Evolutionary conservation across 495 filamentous ascomycete genomes (phyloP).

Genomic region (Gamarada debralockiae): DNA sequence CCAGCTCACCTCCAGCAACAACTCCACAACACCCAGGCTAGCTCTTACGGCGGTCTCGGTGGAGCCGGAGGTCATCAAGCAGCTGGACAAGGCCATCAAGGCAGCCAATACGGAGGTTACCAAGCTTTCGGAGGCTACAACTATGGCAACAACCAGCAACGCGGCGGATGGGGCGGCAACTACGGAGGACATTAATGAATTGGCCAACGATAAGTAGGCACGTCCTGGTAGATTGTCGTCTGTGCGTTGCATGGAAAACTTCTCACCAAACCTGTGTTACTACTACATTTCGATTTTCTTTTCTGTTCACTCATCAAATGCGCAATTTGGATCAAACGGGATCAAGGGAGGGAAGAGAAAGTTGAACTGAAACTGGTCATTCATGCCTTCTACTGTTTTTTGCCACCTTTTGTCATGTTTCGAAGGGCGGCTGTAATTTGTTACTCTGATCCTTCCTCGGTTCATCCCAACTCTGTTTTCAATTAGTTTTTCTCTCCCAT

Average conservation of each 20-base stretch:
- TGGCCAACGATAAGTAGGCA: slow-evolving; percentile 18
- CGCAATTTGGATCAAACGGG: slow-evolving; percentile 7
- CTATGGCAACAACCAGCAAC: slow-evolving; percentile 43
- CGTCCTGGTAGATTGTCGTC: slow-evolving; percentile 23
- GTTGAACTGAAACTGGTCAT: slow-evolving; percentile 11
- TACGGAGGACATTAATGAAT: slow-evolving; percentile 42
- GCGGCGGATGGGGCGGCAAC: slow-evolving; percentile 66
- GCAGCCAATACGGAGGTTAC: slow-evolving; percentile 44
- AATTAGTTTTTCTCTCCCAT: slow-evolving; percentile 19
- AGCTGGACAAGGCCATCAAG: slow-evolving; percentile 59
- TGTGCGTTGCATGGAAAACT: slow-evolving; percentile 19
- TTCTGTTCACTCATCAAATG: slow-evolving; percentile 17
- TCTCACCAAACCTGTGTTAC: slow-evolving; percentile 36
- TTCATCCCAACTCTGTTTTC: slow-evolving; percentile 21
- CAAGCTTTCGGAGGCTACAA: slow-evolving; percentile 55
- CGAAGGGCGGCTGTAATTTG: slow-evolving; percentile 2
- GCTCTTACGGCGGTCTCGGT: slow-evolving; percentile 54
- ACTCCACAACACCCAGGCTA: slow-evolving; percentile 52
- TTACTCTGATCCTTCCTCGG: slow-evolving; percentile 12
- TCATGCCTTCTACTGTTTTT: background rate
- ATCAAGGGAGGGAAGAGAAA: slow-evolving; percentile 2
- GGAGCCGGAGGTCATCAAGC: slow-evolving; percentile 64
- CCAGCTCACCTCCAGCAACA: slow-evolving; percentile 63
- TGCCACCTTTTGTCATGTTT: background rate
- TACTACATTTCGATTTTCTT: slow-evolving; percentile 23